phyloP scores from a whole-genome alignment of 805 yeast genomes.

The Jamesozyma gamospora region DNA sequence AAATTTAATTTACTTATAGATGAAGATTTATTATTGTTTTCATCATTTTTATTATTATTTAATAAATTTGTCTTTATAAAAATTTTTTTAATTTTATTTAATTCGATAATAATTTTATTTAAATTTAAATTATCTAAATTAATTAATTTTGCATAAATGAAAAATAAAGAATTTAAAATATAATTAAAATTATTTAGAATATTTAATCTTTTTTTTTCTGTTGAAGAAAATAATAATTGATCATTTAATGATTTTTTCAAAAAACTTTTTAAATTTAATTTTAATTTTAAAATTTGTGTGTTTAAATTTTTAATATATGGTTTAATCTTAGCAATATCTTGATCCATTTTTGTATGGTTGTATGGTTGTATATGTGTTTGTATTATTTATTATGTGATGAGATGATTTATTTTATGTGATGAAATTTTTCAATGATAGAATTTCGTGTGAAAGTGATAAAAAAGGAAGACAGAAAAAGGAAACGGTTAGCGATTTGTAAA shows the following conservation, averaged over 20 bases:
- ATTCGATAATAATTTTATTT: conserved; percentile 51
- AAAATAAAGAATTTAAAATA: conserved; percentile 23
- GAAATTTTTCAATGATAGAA: too few species aligned
- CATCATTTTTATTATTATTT: conserved; percentile 13
- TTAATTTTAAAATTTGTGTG: conserved; percentile 17
- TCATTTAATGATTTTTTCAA: conserved; percentile 23
- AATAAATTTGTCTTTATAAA: conserved; percentile 4
- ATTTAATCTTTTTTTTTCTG: conserved; percentile 18
- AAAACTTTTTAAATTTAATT: conserved; percentile 12
- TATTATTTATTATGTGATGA: too few species aligned
- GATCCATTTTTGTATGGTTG: conserved; percentile 5
- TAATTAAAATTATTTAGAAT: conserved; percentile 22
- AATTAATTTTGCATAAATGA: conserved; percentile 22
- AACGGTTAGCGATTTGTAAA: too few species aligned
- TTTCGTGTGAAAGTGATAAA: too few species aligned
- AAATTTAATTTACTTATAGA: conserved; percentile 36
- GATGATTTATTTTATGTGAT: too few species aligned
- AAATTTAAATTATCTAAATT: conserved; percentile 14
- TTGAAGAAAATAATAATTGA: conserved; percentile 14
- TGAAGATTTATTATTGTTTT: conserved; percentile 35
- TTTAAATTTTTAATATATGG: conserved; percentile 21
- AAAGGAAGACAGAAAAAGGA: too few species aligned
- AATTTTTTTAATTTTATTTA: conserved; percentile 46
- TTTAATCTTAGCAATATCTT: conserved; percentile 22
- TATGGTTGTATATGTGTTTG: background rate